phyloP scores from a whole-genome alignment of 192 early-diverging fungal genomes.

The Coemansia sp. region DNA sequence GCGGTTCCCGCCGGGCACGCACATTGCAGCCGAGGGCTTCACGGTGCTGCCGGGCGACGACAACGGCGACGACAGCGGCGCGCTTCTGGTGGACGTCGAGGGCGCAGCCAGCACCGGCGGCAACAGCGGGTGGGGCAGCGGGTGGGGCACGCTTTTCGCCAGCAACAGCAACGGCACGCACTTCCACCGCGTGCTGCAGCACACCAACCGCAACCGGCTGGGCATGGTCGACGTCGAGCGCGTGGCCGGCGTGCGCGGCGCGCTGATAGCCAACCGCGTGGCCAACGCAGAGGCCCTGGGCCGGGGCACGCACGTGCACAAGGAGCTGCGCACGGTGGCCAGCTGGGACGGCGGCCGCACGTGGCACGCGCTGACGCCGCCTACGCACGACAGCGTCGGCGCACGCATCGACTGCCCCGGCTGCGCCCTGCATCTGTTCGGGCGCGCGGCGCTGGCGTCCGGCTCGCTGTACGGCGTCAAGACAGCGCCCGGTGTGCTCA shows the following conservation, averaged over 20 bases:
- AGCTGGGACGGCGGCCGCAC: conserved; percentile 85
- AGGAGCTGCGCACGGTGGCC: conserved; percentile 72
- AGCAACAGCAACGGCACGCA: conserved; percentile 83
- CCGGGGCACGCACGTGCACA: conserved; percentile 46
- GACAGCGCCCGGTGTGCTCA: conserved; percentile 74
- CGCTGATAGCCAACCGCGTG: conserved; percentile 87
- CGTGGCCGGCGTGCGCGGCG: conserved; percentile 80
- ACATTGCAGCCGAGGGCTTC: conserved; percentile 73
- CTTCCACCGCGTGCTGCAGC: conserved; percentile 70
- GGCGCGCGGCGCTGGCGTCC: conserved; percentile 57
- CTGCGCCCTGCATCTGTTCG: conserved; percentile 80
- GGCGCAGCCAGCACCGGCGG: conserved; percentile 52
- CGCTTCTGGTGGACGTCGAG: conserved; percentile 77
- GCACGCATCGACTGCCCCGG: conserved; percentile 38
- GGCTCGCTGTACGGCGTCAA: conserved; percentile 65
- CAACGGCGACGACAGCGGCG: conserved; percentile 26
- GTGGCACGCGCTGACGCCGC: conserved; percentile 64
- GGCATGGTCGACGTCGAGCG: conserved; percentile 90
- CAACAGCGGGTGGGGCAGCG: conserved; percentile 28
- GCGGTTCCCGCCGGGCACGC: conserved; percentile 79
- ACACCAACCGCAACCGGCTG: conserved; percentile 72
- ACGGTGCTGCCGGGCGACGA: conserved; percentile 67
- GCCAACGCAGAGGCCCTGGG: conserved; percentile 65
- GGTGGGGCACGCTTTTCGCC: conserved; percentile 70
- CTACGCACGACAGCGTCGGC: conserved; percentile 38